Base-by-base conservation (phyloP, 2,329 filamentous ascomycete genomes). In the Xylariaceae sp. region DNA sequence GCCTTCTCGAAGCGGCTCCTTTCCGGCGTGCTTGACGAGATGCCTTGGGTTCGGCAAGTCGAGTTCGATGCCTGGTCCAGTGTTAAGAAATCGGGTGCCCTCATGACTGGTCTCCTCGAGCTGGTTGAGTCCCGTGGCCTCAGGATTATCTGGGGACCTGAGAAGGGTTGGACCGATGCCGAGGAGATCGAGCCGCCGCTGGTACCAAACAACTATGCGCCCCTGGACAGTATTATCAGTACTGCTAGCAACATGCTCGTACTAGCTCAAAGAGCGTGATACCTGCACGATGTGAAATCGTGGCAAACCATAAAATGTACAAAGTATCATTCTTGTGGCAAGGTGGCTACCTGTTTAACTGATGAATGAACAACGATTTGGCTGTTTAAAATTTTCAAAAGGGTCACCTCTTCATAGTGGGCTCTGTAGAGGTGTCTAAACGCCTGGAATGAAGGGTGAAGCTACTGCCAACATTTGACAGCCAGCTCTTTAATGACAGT, bases 11-110 rank as follows among this genome's bases (percentile, higher is more conserved):
- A 70, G 9, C 62, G 66, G 2, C 61, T 88, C 18, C 56, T 88
- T 5, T 60, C 63, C 3, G 67, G 65, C 6, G 69, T 88, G 3
- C 54, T 88, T 2, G 62, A 66, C 1, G 69, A 70, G 38, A 60
- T 84, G 41, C 76, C 81, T 0, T 69, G 66, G 26, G 57, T 85
- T 2, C 55, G 69, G 7, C 64, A 67, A 1, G 67, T 88, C 14
- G 74, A 85, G 52, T 84, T 89, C 45, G 85, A 89, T 59, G 84
- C 74, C 0, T 85, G 73, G 56, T 63, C 73, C 0, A 74, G 75
- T 37, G 80, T 89, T 3, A 76, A 74, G 57, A 81, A 79, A 55
- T 70, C 69, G 1, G 77, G 80, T 11, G 74, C 71, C 19, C 76
- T 89, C 62, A 75, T 88, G 67, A 61, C 64, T 8, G 75, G 69